Evolutionary conservation across 495 filamentous ascomycete genomes (phyloP), one percentile per base, ranked within the genome.

Genomic region (Xylaria intraflava): DNA sequence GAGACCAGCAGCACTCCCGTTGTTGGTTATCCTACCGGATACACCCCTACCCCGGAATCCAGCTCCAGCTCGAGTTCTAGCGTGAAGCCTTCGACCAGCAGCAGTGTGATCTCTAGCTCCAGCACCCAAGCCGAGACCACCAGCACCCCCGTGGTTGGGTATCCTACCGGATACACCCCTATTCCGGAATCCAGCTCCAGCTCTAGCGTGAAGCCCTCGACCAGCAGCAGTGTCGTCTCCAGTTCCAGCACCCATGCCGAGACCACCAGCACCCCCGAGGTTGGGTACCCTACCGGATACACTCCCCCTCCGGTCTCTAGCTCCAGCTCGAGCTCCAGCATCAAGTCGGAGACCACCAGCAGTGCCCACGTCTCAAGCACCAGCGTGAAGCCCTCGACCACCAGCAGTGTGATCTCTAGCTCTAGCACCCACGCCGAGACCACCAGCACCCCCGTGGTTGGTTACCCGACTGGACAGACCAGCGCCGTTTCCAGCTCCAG

Each of bases 1-100:
- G 50, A 19, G 24, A 23, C n/a, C 24, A 41, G 43, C 43, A 41
- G 24, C 51, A 38, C 51, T 33, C 44, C 44, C 14, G 31, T 20
- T 38, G n/a, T n/a, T 38, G 35, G 35, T 10, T 38, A 38, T n/a
- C 35, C 43, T 26, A 46, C 27, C 20, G 43, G 26, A 17, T 6
- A 19, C 9, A 19, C 19, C 27, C 20, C 20, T 1, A 27, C 20
- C n/a, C 43, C 43, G 5, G 16, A 6, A 14, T 3, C 35, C 2
- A 38, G 35, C 35, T 17, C n/a, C 35, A 38, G 35, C 35, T 3
- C 2, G 14, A 38, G 35, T 40, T 44, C 39, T 40, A 36, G 29
- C n/a, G 17, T 27, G 14, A 7, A 19, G 2, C 14, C 35, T 38
- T 1, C 11, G 35, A 38, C 14, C 35, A 35, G n/a, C n/a, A n/a